phyloP scores from a whole-genome alignment of 176 grass and related monocot genomes.

The Carex littledalei region DNA sequence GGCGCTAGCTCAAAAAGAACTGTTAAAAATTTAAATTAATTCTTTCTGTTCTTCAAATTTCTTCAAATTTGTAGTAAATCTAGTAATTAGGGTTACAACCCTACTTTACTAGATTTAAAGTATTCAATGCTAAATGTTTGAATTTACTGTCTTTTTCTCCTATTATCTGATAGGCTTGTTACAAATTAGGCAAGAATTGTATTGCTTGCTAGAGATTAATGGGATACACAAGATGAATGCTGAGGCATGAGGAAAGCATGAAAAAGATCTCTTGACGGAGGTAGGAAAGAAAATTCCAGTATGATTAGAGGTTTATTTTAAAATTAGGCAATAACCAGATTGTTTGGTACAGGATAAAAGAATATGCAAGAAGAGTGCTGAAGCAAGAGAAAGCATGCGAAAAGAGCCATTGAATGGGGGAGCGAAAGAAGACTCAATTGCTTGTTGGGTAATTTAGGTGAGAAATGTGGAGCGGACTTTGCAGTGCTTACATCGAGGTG shows the following conservation, averaged over 20 bases:
- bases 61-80: too few relatives aligned
- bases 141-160: not conserved
- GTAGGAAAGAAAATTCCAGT: too few relatives aligned
- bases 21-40: too few relatives aligned
- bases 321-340: not conserved
- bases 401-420: not conserved
- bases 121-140: too few relatives aligned
- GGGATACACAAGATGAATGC: not conserved
- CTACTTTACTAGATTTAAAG: too few relatives aligned
- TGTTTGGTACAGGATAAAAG: not conserved
- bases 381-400: not conserved
- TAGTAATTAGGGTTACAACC: too few relatives aligned
- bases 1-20: too few relatives aligned
- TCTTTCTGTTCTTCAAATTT: too few relatives aligned
- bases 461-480: not conserved
- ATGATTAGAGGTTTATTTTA: not conserved
- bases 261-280: too few relatives aligned
- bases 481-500: not conserved
- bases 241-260: not conserved
- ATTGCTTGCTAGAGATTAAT: not conserved
- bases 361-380: not conserved
- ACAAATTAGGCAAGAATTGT: not conserved
- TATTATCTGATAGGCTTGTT: not conserved
- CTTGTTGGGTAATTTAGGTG: not conserved
- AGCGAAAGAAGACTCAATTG: not conserved